Evolutionary conservation across 768 basidiomycete genomes (phyloP).

Genomic region (Phaffia tasmanica): DNA sequence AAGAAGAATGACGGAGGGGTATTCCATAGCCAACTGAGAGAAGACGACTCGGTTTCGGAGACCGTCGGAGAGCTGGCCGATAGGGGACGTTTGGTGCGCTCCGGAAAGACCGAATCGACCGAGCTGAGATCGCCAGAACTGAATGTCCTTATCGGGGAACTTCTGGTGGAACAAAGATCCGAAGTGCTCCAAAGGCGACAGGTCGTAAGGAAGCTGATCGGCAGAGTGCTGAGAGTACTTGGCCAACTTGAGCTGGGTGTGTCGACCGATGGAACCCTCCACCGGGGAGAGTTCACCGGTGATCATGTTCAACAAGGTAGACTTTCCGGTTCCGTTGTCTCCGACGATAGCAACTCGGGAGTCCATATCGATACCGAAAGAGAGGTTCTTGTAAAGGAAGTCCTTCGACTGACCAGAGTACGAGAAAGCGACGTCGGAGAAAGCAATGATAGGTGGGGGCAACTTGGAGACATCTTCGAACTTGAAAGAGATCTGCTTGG

Average conservation of each 20-base stretch:
- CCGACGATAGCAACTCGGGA: conserved; percentile 75
- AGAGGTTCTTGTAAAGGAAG: conserved; percentile 73
- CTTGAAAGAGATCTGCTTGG: conserved; percentile 72
- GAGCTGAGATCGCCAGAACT: conserved; percentile 89
- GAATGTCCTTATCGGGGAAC: conserved; percentile 83
- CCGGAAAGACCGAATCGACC: conserved; percentile 94
- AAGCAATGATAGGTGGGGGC: conserved; percentile 94
- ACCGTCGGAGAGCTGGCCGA: conserved; percentile 89
- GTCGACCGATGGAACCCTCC: conserved; percentile 80
- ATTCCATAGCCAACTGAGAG: conserved; percentile 62
- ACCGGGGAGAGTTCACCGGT: conserved; percentile 66
- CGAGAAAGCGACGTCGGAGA: conserved; percentile 85
- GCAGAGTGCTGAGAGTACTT: conserved; percentile 99
- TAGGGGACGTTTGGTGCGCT: conserved; percentile 82
- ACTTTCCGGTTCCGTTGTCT: conserved; percentile 56
- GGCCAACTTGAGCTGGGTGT: conserved; percentile 79
- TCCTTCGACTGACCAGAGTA: conserved; percentile 84
- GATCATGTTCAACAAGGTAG: conserved; percentile 76
- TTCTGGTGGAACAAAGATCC: conserved; percentile 64
- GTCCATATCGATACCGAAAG: conserved; percentile 83
- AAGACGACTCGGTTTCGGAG: conserved; percentile 65
- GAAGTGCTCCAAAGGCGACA: conserved; percentile 86
- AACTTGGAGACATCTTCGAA: conserved; percentile 90
- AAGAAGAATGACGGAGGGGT: conserved; percentile 79
- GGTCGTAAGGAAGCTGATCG: conserved; percentile 92